A percentile compares a stretch with the other conserved stretches of the same genome.
phyloP scores from a whole-genome alignment of 2,329 filamentous ascomycete genomes.

The Ophiostoma sp. region DNA sequence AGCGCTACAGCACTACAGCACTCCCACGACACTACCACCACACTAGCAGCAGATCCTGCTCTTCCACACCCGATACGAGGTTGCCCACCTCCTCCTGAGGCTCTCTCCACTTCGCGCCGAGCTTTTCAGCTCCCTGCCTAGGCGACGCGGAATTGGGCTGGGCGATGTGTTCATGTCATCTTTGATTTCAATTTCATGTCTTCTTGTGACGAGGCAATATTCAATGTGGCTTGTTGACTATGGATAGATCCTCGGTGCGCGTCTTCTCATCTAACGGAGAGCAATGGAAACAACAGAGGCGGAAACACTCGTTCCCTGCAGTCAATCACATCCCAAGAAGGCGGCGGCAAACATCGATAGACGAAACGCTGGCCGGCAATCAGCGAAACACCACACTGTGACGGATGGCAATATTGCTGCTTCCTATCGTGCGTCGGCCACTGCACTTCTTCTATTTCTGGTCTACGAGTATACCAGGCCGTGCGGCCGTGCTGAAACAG shows the following conservation, averaged over 20 bases:
- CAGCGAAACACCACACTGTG: neutral
- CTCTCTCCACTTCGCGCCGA: constrained; percentile 20
- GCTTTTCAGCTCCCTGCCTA: neutral
- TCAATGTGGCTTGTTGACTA: neutral
- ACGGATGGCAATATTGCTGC: no score
- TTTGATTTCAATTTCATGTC: neutral
- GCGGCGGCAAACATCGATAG: neutral
- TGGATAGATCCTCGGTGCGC: no score
- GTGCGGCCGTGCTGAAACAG: neutral
- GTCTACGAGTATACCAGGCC: neutral
- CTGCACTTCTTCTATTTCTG: no score
- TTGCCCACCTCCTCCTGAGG: neutral
- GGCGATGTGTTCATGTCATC: neutral
- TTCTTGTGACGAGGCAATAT: neutral
- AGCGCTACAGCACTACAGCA: no score
- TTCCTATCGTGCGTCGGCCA: no score
- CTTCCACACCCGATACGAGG: constrained; percentile 13
- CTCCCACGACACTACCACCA: no score
- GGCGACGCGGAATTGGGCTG: neutral
- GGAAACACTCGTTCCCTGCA: neutral
- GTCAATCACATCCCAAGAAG: neutral
- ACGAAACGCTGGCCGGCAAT: neutral
- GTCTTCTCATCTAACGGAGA: neutral
- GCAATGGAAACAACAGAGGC: neutral
- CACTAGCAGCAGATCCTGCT: neutral